Conservation (phyloP, 331 rosid species). For the Pyracantha coccinea region DNA sequence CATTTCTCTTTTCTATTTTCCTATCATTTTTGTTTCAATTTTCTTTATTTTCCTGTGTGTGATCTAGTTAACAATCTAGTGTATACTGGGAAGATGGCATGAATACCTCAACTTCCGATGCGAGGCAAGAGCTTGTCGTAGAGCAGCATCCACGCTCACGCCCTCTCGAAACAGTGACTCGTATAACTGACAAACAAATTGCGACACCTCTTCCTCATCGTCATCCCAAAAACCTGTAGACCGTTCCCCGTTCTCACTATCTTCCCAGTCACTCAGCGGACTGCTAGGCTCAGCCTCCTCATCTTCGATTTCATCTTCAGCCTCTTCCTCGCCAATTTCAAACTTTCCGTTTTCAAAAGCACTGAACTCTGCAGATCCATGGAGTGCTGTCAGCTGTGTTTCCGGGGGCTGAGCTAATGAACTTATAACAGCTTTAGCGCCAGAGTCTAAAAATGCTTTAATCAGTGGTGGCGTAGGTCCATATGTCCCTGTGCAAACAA, state of each 20-base stretch:
- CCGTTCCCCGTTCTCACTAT: slow-evolving; percentile 48
- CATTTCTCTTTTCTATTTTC: not conserved
- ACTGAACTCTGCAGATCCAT: slow-evolving; percentile 49
- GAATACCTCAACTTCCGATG: slow-evolving; percentile 76
- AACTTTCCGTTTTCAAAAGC: slow-evolving; percentile 69
- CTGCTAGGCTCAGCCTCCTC: slow-evolving; percentile 54
- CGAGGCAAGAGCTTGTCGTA: slow-evolving; percentile 74
- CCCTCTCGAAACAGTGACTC: slow-evolving; percentile 83
- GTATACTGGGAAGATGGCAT: slow-evolving; percentile 70
- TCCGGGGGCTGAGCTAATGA: slow-evolving; percentile 75
- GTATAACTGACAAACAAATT: slow-evolving; percentile 67
- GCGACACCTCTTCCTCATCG: slow-evolving; percentile 77
- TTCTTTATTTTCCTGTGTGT: slow-evolving; percentile 5
- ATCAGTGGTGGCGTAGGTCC: slow-evolving; percentile 70
- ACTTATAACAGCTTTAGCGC: slow-evolving; percentile 90
- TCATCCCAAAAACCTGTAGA: slow-evolving; percentile 50
- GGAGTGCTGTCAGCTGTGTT: slow-evolving; percentile 33
- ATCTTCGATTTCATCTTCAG: slow-evolving; percentile 38
- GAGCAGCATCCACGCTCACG: slow-evolving; percentile 53
- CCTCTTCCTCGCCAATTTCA: slow-evolving; percentile 92
- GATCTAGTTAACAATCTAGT: slow-evolving; percentile 25
- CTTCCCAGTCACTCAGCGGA: slow-evolving; percentile 97
- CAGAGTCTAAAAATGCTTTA: slow-evolving; percentile 77
- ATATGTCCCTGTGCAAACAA: slow-evolving; percentile 72
- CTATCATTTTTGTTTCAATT: not conserved